Evolutionary conservation across 257 asterid species (phyloP).

Genomic region (Vinca minor): DNA sequence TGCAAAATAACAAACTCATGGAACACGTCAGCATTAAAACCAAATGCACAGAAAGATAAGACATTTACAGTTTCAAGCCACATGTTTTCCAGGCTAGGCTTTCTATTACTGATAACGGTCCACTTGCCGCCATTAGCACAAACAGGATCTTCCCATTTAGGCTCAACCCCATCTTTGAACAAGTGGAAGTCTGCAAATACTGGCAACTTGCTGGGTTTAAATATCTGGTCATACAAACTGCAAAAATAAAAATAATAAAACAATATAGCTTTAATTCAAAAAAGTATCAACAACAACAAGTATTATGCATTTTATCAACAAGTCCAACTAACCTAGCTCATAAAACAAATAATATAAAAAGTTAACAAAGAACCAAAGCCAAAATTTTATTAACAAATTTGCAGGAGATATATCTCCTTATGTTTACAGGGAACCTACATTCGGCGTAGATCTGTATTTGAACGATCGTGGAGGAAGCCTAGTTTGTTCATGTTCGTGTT

Average conservation of each 20-base stretch:
- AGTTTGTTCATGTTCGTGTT: too few relatives aligned
- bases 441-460: too few relatives aligned
- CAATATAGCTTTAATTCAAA: not conserved
- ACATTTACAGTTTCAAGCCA: conserved; percentile 83
- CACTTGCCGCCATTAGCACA: conserved; percentile 94
- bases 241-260: too few relatives aligned
- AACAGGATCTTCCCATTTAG: conserved; percentile 99
- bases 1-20: not conserved
- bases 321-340: not conserved
- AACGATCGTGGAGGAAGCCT: too few relatives aligned
- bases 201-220: conserved; percentile 76
- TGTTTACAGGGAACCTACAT: not conserved
- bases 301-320: not conserved
- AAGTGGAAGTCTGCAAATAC: conserved; percentile 75
- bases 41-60: not conserved
- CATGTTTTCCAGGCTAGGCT: conserved; percentile 54
- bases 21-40: not conserved
- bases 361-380: not conserved
- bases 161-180: conserved; percentile 85
- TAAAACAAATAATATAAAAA: not conserved
- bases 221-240: conserved; percentile 79
- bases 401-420: not conserved
- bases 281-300: too few relatives aligned
- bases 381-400: not conserved
- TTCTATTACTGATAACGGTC: conserved; percentile 51